Evolutionary conservation across 352 stramenopile genomes (phyloP).

Genomic region (Phytophthora foliorum): DNA sequence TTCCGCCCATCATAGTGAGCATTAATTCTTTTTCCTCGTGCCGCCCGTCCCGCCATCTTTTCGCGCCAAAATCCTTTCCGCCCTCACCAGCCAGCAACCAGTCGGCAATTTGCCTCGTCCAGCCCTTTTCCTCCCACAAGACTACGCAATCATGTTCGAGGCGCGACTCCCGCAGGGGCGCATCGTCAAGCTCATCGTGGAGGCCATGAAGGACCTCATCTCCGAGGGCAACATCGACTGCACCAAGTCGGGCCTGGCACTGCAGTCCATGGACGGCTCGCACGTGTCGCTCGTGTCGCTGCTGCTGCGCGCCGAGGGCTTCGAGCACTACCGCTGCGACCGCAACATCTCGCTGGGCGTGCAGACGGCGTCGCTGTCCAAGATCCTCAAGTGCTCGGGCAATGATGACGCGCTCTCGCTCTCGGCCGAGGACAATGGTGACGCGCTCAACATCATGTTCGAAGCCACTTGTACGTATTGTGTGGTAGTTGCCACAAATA

Average conservation of each 20-base stretch:
- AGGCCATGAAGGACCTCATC: conserved; percentile 99
- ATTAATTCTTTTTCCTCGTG: no score
- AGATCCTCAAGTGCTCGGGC: conserved; percentile 99
- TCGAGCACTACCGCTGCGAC: conserved; percentile 99
- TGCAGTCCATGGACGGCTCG: conserved; percentile 99
- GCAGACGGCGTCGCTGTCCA: conserved; percentile 97
- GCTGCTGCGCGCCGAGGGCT: conserved; percentile 93
- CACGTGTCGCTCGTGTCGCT: conserved; percentile 99
- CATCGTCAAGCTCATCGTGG: conserved; percentile 99
- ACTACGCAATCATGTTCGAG: conserved; percentile 97
- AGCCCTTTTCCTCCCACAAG: conserved; percentile 1
- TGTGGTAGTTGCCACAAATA: not conserved
- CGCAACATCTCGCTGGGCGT: conserved; percentile 97
- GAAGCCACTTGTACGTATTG: conserved; percentile 91
- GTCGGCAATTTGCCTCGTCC: conserved; percentile 51
- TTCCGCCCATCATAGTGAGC: no score
- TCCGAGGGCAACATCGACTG: conserved; percentile 98
- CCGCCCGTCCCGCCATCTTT: conserved; percentile 27
- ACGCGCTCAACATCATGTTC: conserved; percentile 98
- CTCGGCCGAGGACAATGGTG: conserved; percentile 98
- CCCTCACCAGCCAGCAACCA: conserved; percentile 30
- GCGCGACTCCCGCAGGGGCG: conserved; percentile 96
- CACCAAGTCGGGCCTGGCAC: conserved; percentile 92
- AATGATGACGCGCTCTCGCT: conserved; percentile 99
- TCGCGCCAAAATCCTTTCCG: conserved; percentile 37